These are phyloP conservation scores for Hymenoscyphus infarciens DNA, from an alignment of 2,329 filamentous ascomycete species.

Conservation along the genomic window DNA sequence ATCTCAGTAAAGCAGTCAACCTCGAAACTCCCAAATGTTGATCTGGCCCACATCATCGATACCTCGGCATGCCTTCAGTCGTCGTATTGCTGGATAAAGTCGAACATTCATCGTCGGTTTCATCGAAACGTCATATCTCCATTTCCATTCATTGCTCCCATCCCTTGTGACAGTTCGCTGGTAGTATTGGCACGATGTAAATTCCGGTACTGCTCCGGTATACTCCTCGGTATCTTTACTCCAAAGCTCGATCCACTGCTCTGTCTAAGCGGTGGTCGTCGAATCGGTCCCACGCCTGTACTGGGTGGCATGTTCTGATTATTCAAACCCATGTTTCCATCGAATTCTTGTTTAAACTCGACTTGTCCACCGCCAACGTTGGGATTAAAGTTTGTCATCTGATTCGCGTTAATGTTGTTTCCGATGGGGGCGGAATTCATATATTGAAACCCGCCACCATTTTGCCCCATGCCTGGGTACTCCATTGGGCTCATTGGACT, in stretches of 20 bases:
- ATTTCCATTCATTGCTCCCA: constrained; percentile 7
- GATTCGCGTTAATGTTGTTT: constrained; percentile 16
- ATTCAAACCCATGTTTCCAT: constrained; percentile 10
- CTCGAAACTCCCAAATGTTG: background rate
- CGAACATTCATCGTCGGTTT: background rate
- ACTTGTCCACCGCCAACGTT: constrained; percentile 21
- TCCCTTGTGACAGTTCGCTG: constrained; percentile 14
- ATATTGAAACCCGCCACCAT: constrained; percentile 24
- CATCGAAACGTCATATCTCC: constrained; percentile 20
- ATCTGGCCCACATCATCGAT: background rate
- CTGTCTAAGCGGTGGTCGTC: constrained; percentile 29
- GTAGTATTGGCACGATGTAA: constrained; percentile 25
- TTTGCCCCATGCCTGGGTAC: constrained; percentile 25
- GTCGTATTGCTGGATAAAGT: background rate
- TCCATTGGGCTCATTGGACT: constrained; percentile 29
- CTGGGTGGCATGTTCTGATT: constrained; percentile 15
- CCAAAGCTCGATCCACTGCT: constrained; percentile 23
- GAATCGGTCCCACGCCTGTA: constrained; percentile 15
- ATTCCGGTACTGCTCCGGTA: constrained; percentile 28
- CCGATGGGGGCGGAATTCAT: constrained; percentile 20
- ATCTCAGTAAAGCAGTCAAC: background rate
- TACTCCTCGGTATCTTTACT: constrained; percentile 28
- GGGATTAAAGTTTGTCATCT: constrained; percentile 22
- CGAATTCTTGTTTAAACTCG: constrained; percentile 28
- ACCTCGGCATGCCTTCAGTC: constrained; percentile 3